Evolutionary conservation across 306 rosid species (phyloP).

Genomic region (Lathyrus tuberosus): DNA sequence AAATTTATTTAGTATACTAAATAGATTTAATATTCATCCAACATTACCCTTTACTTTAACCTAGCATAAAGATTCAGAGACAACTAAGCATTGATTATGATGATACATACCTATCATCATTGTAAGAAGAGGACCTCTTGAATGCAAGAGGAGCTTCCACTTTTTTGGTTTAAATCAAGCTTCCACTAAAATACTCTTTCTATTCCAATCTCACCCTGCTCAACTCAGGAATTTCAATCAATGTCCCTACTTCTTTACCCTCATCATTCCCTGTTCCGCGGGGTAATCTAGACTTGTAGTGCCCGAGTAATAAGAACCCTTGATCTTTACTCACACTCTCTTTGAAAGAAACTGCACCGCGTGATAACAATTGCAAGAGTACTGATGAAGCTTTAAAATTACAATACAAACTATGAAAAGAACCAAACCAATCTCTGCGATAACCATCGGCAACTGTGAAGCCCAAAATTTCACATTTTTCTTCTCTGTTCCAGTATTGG

Average conservation of each 20-base stretch:
- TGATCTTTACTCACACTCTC: conserved; percentile 63
- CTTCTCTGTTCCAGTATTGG: conserved; percentile 42
- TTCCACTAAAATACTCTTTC: conserved; percentile 90
- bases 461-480: conserved; percentile 68
- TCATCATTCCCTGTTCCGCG: conserved; percentile 56
- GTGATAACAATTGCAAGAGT: conserved; percentile 73
- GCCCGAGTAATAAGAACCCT: conserved; percentile 63
- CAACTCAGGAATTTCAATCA: conserved; percentile 50
- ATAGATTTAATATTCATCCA: too few species aligned
- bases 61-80: too few species aligned
- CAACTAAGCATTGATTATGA: too few species aligned
- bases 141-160: conserved; percentile 57
- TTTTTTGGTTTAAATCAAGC: conserved; percentile 74
- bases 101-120: conserved; percentile 74
- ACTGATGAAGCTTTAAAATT: conserved; percentile 75
- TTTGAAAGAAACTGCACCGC: conserved; percentile 87
- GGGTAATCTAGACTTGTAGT: conserved; percentile 60
- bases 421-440: conserved; percentile 76
- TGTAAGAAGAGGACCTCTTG: conserved; percentile 86
- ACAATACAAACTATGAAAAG: conserved; percentile 65
- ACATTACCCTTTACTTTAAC: too few species aligned
- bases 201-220: conserved; percentile 75
- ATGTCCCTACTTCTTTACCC: conserved; percentile 49
- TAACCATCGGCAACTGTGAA: conserved; percentile 63
- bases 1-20: too few species aligned